phyloP scores from a whole-genome alignment of 768 basidiomycete species.

The Agrocybe chaxingu region DNA sequence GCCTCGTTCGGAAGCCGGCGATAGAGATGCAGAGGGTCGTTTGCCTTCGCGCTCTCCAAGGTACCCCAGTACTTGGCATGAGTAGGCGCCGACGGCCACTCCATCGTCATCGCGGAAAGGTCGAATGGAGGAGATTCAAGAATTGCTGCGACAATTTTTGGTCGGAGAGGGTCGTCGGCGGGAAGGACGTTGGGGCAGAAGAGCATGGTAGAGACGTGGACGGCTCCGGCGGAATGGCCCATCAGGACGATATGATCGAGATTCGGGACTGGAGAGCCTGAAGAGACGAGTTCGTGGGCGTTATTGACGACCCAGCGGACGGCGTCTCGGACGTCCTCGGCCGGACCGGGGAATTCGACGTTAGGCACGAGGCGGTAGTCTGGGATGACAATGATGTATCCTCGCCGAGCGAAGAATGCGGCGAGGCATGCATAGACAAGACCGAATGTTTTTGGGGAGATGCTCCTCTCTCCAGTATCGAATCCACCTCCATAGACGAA shows the following conservation, averaged over 20 bases:
- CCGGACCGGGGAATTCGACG: conserved; percentile 50
- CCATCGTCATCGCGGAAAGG: conserved; percentile 22
- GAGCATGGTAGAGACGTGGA: conserved; percentile 43
- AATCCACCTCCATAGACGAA: conserved; percentile 71
- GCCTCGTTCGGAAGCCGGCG: conserved; percentile 28
- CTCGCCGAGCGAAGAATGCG: conserved; percentile 56
- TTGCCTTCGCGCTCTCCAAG: conserved; percentile 30
- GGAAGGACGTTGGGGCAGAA: conserved; percentile 34
- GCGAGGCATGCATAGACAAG: conserved; percentile 57
- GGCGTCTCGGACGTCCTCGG: conserved; percentile 59
- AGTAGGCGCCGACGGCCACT: conserved; percentile 22
- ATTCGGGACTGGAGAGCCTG: conserved; percentile 33
- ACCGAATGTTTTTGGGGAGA: conserved; percentile 40
- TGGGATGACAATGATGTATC: conserved; percentile 62
- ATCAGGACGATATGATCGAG: conserved; percentile 41
- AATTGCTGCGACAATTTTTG: conserved; percentile 41
- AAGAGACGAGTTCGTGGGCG: conserved; percentile 23
- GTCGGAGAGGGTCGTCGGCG: conserved; percentile 22
- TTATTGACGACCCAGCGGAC: conserved; percentile 49
- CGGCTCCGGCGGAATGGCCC: conserved; percentile 63
- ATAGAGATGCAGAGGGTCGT: conserved; percentile 40
- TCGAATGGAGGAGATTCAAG: conserved; percentile 45
- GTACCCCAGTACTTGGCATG: conserved; percentile 37
- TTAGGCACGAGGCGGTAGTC: conserved; percentile 66
- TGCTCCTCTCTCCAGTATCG: conserved; percentile 43